These are phyloP conservation scores for Auricularia heimuer DNA, from an alignment of 768 basidiomycete genomes.

Conservation along the genomic window DNA sequence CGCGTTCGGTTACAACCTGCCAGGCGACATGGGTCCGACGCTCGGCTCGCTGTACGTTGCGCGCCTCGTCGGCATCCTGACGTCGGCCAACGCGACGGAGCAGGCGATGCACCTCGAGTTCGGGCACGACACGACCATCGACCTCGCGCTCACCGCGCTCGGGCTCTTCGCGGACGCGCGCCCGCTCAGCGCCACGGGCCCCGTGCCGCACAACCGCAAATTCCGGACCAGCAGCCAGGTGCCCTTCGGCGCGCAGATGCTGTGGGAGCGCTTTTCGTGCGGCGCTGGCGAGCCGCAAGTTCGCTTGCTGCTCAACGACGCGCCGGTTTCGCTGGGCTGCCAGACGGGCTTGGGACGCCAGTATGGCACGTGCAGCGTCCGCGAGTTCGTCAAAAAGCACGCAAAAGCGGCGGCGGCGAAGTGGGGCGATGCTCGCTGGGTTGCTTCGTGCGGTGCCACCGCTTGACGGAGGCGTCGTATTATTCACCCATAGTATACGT, in stretches of 20 bases:
- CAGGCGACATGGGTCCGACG: conserved; percentile 23
- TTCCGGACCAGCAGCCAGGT: conserved; percentile 31
- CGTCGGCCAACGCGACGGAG: conserved; percentile 27
- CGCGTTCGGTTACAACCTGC: conserved; percentile 28
- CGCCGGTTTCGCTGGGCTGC: conserved; percentile 32
- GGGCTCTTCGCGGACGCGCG: conserved; percentile 27
- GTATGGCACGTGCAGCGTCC: conserved; percentile 30
- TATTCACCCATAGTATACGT: too few relatives aligned
- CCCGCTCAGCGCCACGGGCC: conserved; percentile 22
- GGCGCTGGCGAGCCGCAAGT: conserved; percentile 29
- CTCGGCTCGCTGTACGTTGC: conserved; percentile 31
- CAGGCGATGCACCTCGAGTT: conserved; percentile 32
- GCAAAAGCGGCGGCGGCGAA: conserved; percentile 16
- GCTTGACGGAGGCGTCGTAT: too few relatives aligned
- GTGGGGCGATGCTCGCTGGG: conserved; percentile 28
- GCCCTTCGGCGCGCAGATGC: conserved; percentile 35
- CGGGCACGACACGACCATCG: conserved; percentile 33
- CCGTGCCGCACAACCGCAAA: conserved; percentile 19
- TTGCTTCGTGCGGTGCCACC: conserved; percentile 22
- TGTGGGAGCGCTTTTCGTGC: conserved; percentile 35
- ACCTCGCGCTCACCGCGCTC: conserved; percentile 29
- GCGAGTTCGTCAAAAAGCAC: conserved; percentile 24
- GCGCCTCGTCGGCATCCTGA: conserved; percentile 27
- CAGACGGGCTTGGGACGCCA: conserved; percentile 18
- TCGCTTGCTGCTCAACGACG: conserved; percentile 32